Conservation (phyloP, 169 alveolate genomes). For the Plasmodium fragile region DNA sequence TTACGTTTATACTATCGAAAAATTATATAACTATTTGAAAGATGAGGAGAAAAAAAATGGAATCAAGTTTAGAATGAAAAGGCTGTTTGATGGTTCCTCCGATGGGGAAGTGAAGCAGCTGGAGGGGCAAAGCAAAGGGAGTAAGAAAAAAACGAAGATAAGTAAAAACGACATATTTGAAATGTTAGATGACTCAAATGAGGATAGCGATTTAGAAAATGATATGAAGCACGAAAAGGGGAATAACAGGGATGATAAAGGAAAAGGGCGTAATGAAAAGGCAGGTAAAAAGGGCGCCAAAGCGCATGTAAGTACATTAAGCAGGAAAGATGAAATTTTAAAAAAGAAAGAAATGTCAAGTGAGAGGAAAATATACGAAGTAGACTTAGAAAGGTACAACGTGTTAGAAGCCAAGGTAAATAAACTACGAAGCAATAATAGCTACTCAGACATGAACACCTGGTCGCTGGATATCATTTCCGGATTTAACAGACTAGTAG, state of each 20-base stretch:
- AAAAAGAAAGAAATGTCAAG: constrained; percentile 60
- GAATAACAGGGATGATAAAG: constrained; percentile 18
- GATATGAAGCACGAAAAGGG: neutral
- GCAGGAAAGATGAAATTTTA: constrained; percentile 70
- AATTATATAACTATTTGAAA: constrained; percentile 34
- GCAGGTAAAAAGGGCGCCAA: constrained; percentile 16
- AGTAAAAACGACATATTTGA: constrained; percentile 24
- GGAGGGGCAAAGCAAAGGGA: neutral
- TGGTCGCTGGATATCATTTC: constrained; percentile 76
- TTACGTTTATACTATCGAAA: constrained; percentile 39
- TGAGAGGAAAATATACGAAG: constrained; percentile 70
- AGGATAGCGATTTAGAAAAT: constrained; percentile 18
- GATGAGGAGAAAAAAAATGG: constrained; percentile 46
- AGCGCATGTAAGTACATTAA: constrained; percentile 14
- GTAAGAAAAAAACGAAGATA: neutral
- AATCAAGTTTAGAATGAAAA: constrained; percentile 37
- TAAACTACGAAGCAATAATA: constrained; percentile 59
- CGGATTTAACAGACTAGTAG: constrained; percentile 76
- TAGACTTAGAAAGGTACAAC: constrained; percentile 64
- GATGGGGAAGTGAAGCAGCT: constrained; percentile 3
- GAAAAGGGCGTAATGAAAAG: constrained; percentile 11
- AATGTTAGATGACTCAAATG: constrained; percentile 37
- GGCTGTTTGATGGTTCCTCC: constrained; percentile 23
- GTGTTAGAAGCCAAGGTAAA: constrained; percentile 36
- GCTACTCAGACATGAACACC: constrained; percentile 64